Conservation (phyloP, 306 rosid genomes). For the Inga leiocalycina region DNA sequence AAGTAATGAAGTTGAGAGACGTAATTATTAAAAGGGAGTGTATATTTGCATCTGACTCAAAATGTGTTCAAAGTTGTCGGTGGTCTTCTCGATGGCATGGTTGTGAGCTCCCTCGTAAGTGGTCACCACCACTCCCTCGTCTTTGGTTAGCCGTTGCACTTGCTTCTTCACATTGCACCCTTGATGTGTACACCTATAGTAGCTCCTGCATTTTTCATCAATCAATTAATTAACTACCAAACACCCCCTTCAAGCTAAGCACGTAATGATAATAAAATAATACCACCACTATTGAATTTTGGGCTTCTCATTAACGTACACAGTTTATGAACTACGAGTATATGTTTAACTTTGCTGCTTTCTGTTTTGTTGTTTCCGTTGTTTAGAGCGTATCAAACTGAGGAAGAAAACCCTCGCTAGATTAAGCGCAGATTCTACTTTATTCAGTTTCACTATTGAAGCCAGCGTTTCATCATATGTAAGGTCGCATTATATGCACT, state of each 20-base stretch:
- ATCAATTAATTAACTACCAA: background rate
- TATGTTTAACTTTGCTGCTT: too few species aligned
- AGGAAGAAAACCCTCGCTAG: background rate
- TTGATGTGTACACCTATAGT: constrained; percentile 84
- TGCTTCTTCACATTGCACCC: constrained; percentile 96
- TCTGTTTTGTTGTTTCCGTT: too few species aligned
- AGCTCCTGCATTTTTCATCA: constrained; percentile 59
- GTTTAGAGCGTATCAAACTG: background rate
- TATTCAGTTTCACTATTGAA: background rate
- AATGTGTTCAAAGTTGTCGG: constrained; percentile 85
- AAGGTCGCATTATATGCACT: background rate
- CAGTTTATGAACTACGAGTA: background rate
- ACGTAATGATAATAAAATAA: background rate
- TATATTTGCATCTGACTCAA: constrained; percentile 90
- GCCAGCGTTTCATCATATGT: background rate
- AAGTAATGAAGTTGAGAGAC: background rate
- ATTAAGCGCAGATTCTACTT: background rate
- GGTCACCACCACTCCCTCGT: constrained; percentile 84
- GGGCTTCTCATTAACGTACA: background rate
- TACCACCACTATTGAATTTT: background rate
- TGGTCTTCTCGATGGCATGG: constrained; percentile 72
- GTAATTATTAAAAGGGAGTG: constrained; percentile 52
- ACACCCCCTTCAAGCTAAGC: background rate
- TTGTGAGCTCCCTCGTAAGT: constrained; percentile 89
- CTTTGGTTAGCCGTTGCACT: constrained; percentile 81